Evolutionary conservation across 305 asterid genomes (phyloP).

Genomic region (Stenogyne calaminthoides): DNA sequence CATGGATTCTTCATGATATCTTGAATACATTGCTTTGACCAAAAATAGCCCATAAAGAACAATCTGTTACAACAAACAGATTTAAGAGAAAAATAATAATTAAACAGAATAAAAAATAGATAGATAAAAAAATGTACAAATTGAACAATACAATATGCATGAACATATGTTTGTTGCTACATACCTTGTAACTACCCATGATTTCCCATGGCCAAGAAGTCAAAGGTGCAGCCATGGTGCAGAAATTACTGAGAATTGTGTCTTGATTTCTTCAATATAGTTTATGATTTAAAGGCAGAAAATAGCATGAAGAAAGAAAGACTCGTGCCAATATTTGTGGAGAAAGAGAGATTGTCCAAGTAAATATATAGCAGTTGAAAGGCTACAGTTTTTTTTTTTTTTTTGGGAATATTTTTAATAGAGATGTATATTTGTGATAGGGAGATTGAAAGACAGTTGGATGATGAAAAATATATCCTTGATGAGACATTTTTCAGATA

Average conservation of each 20-base stretch:
- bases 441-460: neutral
- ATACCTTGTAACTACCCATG: constrained; percentile 71
- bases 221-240: constrained; percentile 59
- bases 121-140: neutral
- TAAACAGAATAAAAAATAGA: no score
- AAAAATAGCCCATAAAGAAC: constrained; percentile 62
- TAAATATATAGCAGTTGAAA: neutral
- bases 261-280: neutral
- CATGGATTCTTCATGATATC: constrained; percentile 40
- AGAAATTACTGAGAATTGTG: neutral
- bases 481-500: neutral
- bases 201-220: constrained; percentile 80
- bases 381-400: neutral
- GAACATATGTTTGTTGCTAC: neutral
- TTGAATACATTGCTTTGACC: constrained; percentile 53
- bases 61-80: constrained; percentile 41
- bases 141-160: neutral
- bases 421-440: neutral
- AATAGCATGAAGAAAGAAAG: neutral
- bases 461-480: neutral
- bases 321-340: neutral
- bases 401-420: neutral
- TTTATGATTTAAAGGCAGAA: neutral
- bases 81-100: neutral
- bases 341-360: neutral